These are phyloP conservation scores for Cymbidium sinense DNA, from an alignment of 106 monocot genomes.

Conservation along the genomic window DNA sequence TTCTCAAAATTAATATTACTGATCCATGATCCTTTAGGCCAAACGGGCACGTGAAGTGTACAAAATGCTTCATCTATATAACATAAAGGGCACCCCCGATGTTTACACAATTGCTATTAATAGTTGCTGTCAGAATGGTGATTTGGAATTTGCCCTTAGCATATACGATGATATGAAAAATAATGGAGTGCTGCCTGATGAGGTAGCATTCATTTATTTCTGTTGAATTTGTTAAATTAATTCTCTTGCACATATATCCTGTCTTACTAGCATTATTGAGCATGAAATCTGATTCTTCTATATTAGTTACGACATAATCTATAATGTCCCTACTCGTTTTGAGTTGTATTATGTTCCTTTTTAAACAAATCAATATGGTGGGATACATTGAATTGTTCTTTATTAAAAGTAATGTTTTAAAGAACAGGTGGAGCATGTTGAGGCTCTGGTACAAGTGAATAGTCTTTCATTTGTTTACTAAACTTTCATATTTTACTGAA, in stretches of 20 bases:
- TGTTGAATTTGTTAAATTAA: background rate
- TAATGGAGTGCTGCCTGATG: constrained; percentile 71
- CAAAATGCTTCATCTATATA: constrained; percentile 76
- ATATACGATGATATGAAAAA: constrained; percentile 84
- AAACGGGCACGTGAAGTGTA: constrained; percentile 79
- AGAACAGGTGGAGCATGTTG: no score
- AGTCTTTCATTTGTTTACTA: no score
- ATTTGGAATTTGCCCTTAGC: constrained; percentile 77
- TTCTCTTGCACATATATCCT: background rate
- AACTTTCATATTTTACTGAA: no score
- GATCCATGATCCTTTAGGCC: constrained; percentile 36
- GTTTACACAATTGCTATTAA: constrained; percentile 92
- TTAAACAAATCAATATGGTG: no score
- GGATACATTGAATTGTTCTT: no score
- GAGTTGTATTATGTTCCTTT: no score
- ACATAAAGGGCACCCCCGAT: constrained; percentile 72
- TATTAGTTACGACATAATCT: background rate
- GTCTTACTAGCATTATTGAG: background rate
- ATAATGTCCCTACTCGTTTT: background rate
- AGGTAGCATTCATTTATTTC: constrained; percentile 38
- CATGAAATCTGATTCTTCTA: background rate
- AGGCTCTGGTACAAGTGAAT: no score
- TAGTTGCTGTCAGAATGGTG: constrained; percentile 78
- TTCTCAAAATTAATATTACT: background rate
- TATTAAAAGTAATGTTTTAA: no score